Percentiles rank a stretch among this genome's conserved stretches.
Conservation (phyloP, 2,329 filamentous ascomycete genomes). For the Zasmidium cellare region DNA sequence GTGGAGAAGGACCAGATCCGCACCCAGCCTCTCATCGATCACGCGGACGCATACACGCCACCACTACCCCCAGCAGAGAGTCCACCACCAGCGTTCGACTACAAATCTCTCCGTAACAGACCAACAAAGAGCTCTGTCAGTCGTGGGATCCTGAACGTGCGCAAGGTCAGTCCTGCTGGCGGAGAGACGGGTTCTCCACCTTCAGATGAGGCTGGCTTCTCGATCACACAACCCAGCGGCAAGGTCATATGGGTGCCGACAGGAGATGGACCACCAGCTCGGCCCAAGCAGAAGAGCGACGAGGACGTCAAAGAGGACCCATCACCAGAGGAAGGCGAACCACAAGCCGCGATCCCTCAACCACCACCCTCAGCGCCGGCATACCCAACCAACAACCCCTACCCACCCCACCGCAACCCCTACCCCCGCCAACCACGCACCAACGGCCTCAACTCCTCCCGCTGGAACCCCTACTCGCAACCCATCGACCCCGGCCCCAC, state of each 20-base stretch:
- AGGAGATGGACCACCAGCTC: neutral
- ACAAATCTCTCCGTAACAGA: neutral
- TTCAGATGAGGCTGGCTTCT: neutral
- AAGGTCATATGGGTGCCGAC: neutral
- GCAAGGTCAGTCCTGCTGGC: neutral
- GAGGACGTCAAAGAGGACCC: neutral
- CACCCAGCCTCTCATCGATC: neutral
- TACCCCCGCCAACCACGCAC: neutral
- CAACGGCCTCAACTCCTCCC: neutral
- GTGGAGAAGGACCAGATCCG: neutral
- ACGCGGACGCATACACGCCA: neutral
- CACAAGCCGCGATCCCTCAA: neutral
- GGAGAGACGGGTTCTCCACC: no score
- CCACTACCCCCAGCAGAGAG: neutral
- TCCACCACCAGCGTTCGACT: neutral
- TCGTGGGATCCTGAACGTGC: neutral
- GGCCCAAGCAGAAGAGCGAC: neutral
- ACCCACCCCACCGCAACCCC: neutral
- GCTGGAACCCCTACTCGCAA: neutral
- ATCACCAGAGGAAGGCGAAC: neutral
- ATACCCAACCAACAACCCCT: neutral
- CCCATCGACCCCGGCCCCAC: conserved; percentile 1
- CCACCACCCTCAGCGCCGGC: neutral
- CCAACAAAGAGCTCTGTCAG: neutral
- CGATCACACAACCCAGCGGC: neutral